Conservation (phyloP, 2,329 filamentous ascomycete species). For the Pseudonectria buxi region DNA sequence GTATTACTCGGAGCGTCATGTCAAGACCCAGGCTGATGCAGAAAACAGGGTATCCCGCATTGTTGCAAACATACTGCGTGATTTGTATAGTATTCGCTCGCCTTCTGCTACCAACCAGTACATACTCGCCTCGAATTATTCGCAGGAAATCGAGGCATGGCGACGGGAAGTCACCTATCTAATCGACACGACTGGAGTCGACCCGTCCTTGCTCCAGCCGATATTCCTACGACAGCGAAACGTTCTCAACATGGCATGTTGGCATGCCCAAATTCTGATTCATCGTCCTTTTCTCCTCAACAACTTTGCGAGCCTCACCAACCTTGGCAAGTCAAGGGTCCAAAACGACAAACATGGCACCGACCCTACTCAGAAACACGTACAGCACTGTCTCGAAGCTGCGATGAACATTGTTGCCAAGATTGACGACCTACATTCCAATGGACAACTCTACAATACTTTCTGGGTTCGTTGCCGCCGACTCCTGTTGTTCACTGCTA, state of each 20-base stretch:
- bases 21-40: too few species aligned
- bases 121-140: conserved; percentile 22
- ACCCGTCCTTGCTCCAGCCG: conserved; percentile 26
- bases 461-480: conserved; percentile 5
- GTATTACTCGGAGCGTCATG: not conserved
- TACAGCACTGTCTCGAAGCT: conserved; percentile 30
- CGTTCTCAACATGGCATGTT: conserved; percentile 34
- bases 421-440: conserved; percentile 23
- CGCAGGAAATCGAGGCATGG: conserved; percentile 28
- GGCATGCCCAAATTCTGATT: conserved; percentile 36
- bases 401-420: conserved; percentile 34
- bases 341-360: conserved; percentile 17
- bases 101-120: conserved; percentile 19
- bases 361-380: conserved; percentile 11
- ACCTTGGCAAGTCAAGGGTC: conserved; percentile 4
- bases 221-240: conserved; percentile 36
- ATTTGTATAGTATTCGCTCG: conserved; percentile 29
- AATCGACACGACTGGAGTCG: conserved; percentile 31
- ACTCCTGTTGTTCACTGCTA: too few species aligned
- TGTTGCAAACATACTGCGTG: conserved; percentile 10
- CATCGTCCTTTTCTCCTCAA: conserved; percentile 32
- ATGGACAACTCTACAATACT: conserved; percentile 8
- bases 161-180: conserved; percentile 27
- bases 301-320: conserved; percentile 22
- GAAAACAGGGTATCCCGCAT: too few species aligned